A percentile compares a stretch with the other conserved stretches of the same genome.
These are phyloP conservation scores for Halophytophthora polymorphica DNA, from an alignment of 352 stramenopile genomes.

Conservation along the genomic window DNA sequence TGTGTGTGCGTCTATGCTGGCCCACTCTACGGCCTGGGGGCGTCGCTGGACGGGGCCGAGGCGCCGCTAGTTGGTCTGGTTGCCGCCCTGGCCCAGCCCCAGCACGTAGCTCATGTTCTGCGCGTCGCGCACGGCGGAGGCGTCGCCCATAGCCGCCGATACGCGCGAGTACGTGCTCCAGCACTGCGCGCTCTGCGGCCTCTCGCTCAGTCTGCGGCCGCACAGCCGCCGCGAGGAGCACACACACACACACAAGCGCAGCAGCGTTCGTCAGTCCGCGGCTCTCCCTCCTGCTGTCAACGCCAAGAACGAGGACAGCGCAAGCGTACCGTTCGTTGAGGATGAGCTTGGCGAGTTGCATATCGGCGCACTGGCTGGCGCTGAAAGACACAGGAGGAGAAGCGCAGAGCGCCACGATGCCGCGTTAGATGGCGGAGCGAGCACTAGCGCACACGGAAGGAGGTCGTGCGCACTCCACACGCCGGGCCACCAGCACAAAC, in stretches of 20 bases:
- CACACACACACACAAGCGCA: not conserved
- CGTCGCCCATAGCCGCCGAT: slow-evolving; percentile 63
- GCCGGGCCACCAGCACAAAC: too few relatives aligned
- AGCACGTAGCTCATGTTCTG: slow-evolving; percentile 89
- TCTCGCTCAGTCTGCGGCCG: slow-evolving; percentile 48
- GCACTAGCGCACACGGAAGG: not conserved
- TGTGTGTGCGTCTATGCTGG: not conserved
- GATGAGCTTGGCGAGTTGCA: slow-evolving; percentile 72
- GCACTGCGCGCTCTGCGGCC: slow-evolving; percentile 75
- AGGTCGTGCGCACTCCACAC: too few relatives aligned
- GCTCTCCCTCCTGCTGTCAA: too few relatives aligned
- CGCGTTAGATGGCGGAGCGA: not conserved
- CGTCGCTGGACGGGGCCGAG: not conserved
- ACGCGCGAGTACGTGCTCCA: slow-evolving; percentile 79
- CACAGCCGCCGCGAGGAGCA: not conserved
- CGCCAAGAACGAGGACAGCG: not conserved
- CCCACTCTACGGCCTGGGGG: not conserved
- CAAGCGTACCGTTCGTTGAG: slow-evolving; percentile 66
- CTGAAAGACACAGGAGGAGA: slow-evolving; percentile 22
- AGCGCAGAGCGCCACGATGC: not conserved
- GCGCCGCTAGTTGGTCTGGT: slow-evolving; percentile 59
- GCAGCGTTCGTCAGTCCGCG: not conserved
- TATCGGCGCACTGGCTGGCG: slow-evolving; percentile 62
- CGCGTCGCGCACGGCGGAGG: slow-evolving; percentile 73
- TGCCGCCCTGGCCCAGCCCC: slow-evolving; percentile 71